A percentile compares a stretch with the other conserved stretches of the same genome.
These are phyloP conservation scores for Tolypocladium capitatum DNA, from an alignment of 2,329 filamentous ascomycete species.

Conservation along the genomic window DNA sequence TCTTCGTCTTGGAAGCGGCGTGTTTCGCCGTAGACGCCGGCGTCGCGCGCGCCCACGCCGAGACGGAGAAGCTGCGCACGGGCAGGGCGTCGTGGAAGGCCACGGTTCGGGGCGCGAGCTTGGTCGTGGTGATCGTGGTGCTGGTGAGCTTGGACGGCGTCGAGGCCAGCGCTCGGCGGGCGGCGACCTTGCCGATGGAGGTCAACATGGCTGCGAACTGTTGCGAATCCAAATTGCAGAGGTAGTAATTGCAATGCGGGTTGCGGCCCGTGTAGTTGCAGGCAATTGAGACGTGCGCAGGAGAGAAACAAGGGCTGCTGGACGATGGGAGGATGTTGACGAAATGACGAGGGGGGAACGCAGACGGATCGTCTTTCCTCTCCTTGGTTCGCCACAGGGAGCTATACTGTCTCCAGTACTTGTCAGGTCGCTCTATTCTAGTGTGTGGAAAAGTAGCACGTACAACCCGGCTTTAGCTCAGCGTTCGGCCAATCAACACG, in stretches of 20 bases:
- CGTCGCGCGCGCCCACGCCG: constrained; percentile 14
- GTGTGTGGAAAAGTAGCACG: background rate
- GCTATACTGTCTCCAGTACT: background rate
- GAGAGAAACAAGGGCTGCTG: background rate
- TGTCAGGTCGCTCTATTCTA: too few relatives aligned
- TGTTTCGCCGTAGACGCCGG: constrained; percentile 10
- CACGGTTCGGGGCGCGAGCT: constrained; percentile 7
- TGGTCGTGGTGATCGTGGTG: constrained; percentile 5
- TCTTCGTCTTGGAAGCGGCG: constrained; percentile 8
- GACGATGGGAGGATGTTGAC: constrained; percentile 3
- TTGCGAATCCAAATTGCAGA: background rate
- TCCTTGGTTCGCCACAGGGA: background rate
- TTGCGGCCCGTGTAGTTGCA: background rate
- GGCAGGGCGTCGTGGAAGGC: constrained; percentile 5
- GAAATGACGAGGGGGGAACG: constrained; percentile 6
- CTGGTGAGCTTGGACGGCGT: constrained; percentile 11
- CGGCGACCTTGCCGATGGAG: constrained; percentile 24
- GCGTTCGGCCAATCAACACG: constrained; percentile 16
- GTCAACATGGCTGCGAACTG: constrained; percentile 24
- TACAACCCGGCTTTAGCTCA: constrained; percentile 3
- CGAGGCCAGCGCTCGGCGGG: constrained; percentile 18
- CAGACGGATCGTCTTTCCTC: background rate
- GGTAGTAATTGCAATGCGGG: background rate
- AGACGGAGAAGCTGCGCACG: constrained; percentile 18
- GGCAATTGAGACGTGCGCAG: background rate